Evolutionary conservation across 2,329 filamentous ascomycete genomes (phyloP).

Genomic region (Monosporascus sp.): DNA sequence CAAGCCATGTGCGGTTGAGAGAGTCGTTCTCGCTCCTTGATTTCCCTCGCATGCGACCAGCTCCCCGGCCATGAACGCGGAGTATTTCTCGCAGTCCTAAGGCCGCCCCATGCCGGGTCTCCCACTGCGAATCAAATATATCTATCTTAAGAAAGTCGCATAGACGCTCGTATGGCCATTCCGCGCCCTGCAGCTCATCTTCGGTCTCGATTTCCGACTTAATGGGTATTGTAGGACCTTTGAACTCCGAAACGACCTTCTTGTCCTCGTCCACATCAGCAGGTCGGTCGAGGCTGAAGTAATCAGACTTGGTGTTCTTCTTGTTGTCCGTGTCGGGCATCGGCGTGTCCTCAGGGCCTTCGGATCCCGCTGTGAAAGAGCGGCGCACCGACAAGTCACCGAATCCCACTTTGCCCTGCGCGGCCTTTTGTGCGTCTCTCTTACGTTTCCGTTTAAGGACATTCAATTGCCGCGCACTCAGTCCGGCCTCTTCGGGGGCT

Average conservation of each 20-base stretch:
- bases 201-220: constrained; percentile 82
- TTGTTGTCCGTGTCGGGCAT: constrained; percentile 46
- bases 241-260: constrained; percentile 93
- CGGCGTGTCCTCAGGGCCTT: constrained; percentile 58
- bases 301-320: constrained; percentile 68
- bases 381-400: constrained; percentile 76
- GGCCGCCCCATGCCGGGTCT: constrained; percentile 90
- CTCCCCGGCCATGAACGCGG: constrained; percentile 83
- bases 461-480: constrained; percentile 92
- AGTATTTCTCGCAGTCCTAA: constrained; percentile 91
- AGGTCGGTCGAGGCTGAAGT: constrained; percentile 82
- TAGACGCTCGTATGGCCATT: constrained; percentile 92
- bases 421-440: constrained; percentile 79
- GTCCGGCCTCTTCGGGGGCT: constrained; percentile 57
- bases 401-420: constrained; percentile 78
- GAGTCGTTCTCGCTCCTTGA: constrained; percentile 68
- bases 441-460: constrained; percentile 93
- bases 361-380: constrained; percentile 54
- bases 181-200: constrained; percentile 67
- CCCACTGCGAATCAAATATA: constrained; percentile 90
- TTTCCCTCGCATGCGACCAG: constrained; percentile 71
- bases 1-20: constrained; percentile 80
- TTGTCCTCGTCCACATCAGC: constrained; percentile 78
- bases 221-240: constrained; percentile 73
- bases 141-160: constrained; percentile 93